phyloP scores from a whole-genome alignment of 164 flowering plant genomes.

The Brasenia schreberi region DNA sequence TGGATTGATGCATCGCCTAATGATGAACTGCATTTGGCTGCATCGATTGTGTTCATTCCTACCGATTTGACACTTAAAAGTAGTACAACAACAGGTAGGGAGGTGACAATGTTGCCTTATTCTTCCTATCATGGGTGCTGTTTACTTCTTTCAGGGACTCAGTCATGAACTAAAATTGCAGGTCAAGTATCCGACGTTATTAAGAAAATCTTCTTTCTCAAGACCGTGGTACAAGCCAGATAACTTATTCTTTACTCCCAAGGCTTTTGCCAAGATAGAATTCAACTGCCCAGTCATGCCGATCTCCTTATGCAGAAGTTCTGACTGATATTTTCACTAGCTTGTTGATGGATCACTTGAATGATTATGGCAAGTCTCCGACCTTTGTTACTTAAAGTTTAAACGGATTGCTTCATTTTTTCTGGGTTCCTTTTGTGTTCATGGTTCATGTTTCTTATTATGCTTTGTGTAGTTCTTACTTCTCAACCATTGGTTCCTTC shows the following conservation, averaged over 20 bases:
- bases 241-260: conserved; percentile 64
- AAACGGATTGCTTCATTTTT: too few species aligned
- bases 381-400: too few species aligned
- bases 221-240: conserved; percentile 90
- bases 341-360: conserved; percentile 79
- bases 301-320: conserved; percentile 70
- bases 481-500: too few species aligned
- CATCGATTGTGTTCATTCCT: conserved; percentile 70
- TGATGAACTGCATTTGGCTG: conserved; percentile 62
- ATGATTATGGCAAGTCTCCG: conserved; percentile 40
- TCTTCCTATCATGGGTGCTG: background rate
- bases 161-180: conserved; percentile 13
- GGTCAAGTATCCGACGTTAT: conserved; percentile 45
- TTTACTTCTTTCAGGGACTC: background rate
- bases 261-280: conserved; percentile 71
- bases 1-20: conserved; percentile 63
- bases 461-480: too few species aligned
- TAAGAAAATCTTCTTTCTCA: conserved; percentile 60
- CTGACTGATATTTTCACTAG: conserved; percentile 63
- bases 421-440: too few species aligned
- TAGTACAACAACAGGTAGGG: conserved; percentile 12
- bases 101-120: conserved; percentile 23
- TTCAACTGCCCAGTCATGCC: conserved; percentile 67
- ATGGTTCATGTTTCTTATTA: too few species aligned
- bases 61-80: conserved; percentile 70